Base-by-base conservation (phyloP, 306 rosid genomes). In the Cucumis cinereus region DNA sequence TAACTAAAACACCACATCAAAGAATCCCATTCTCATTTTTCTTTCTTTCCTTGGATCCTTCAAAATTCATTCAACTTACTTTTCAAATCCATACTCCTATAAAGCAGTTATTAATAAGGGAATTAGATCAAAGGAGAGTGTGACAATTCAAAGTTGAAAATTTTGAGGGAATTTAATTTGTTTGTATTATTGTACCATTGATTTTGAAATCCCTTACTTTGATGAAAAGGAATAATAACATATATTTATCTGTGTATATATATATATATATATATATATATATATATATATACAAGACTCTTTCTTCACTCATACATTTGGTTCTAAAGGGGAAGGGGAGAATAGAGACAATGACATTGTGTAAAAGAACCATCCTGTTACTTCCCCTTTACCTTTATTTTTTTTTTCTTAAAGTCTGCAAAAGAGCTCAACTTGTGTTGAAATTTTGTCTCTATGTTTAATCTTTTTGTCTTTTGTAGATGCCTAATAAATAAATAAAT, bases 361-460 rank as follows among this genome's bases (percentile, higher is more conserved):
- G 83, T 61, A 81, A 86, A 86, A 83, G 85, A 86, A 82, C 50
- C 82, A 81, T 83, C 80, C 23, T 26, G 83, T 81, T 77, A 62
- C 72, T 66, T 76, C 60, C 75, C 62, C 72, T 70, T 47, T 67
- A 53, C 56, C 84, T 87, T 88, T 30, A 2, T 85, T 90, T 86
- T 88, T 86, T 86, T 89, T 85, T 85, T 85, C 90, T 86, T 86
- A 81, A 93, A 90, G 86, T 86, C 88, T 83, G 95, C 85, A 89
- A 93, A 93, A 90, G 95, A 54, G 24, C 80, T 83, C 79, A 78
- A 79, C 79, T 79, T 83, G 83, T 84, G 93, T 86, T 84, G 89
- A 89, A 93, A 93, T 84, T 89, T 90, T 93, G 96, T 93, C 95
- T 89, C 87, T 81, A 86, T 89, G 83, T 40, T 41, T 47, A 70